A percentile compares a stretch with the other conserved stretches of the same genome.
Conservation (phyloP, 768 basidiomycete species). For the Collybia sp. region DNA sequence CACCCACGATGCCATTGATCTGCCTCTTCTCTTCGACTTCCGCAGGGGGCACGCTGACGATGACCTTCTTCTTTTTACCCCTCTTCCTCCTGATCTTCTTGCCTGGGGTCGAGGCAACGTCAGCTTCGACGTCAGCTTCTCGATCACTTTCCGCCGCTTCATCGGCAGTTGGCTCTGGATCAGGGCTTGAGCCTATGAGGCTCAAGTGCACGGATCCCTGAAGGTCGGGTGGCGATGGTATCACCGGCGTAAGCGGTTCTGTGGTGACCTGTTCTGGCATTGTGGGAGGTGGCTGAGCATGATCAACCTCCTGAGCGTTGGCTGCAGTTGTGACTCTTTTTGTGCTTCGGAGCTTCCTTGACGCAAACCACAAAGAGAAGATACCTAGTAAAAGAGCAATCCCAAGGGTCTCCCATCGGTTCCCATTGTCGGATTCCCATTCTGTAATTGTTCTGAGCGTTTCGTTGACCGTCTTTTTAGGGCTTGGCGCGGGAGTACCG, state of each 20-base stretch:
- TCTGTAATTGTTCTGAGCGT: background rate
- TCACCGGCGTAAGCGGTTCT: background rate
- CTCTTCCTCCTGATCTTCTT: slow-evolving; percentile 48
- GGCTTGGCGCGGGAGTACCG: background rate
- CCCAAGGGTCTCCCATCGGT: slow-evolving; percentile 17
- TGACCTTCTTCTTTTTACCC: slow-evolving; percentile 49
- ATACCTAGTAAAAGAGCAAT: slow-evolving; percentile 20
- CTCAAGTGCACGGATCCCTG: background rate
- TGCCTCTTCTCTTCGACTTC: slow-evolving; percentile 34
- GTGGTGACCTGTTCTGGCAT: background rate
- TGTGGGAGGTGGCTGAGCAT: background rate
- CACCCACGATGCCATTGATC: slow-evolving; percentile 20
- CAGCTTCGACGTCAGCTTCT: slow-evolving; percentile 28
- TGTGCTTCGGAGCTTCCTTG: slow-evolving; percentile 14
- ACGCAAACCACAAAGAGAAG: slow-evolving; percentile 26
- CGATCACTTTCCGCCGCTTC: slow-evolving; percentile 61
- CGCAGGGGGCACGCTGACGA: slow-evolving; percentile 20
- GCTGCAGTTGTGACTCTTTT: slow-evolving; percentile 1
- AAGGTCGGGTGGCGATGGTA: background rate
- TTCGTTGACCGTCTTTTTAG: background rate
- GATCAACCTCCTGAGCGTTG: slow-evolving; percentile 5
- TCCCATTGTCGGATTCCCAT: slow-evolving; percentile 8
- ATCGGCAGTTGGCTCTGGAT: background rate
- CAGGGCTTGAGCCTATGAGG: background rate
- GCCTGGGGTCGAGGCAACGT: slow-evolving; percentile 34